Evolutionary conservation across 768 basidiomycete species (phyloP).

Genomic region (Tricholoma matsutake): DNA sequence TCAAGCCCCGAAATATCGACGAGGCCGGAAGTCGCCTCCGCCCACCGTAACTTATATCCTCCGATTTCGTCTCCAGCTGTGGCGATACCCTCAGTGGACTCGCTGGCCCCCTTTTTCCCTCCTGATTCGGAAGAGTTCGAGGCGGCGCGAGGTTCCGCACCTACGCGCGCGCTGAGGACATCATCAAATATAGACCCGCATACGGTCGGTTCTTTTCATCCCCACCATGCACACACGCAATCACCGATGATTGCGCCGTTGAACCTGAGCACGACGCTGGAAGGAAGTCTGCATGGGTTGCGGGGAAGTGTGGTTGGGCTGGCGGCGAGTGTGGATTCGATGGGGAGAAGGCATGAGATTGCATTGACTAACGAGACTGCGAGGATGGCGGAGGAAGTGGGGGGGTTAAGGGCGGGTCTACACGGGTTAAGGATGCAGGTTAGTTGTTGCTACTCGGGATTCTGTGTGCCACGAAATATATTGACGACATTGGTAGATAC

Average conservation of each 20-base stretch:
- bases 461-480: neutral
- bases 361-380: constrained; percentile 68
- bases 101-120: constrained; percentile 35
- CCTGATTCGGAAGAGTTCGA: constrained; percentile 18
- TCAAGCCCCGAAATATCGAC: neutral
- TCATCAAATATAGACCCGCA: constrained; percentile 2
- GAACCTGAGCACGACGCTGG: constrained; percentile 57
- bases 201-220: neutral
- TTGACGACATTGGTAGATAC: constrained; percentile 38
- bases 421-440: constrained; percentile 83
- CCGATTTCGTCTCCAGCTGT: neutral
- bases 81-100: constrained; percentile 1
- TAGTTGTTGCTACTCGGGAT: constrained; percentile 14
- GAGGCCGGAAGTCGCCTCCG: neutral
- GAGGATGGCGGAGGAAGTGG: constrained; percentile 70
- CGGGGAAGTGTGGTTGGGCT: constrained; percentile 58
- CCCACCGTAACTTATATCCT: neutral
- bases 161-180: constrained; percentile 5
- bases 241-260: constrained; percentile 50
- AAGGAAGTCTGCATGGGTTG: constrained; percentile 56
- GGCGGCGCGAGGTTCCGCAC: neutral
- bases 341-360: constrained; percentile 62
- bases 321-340: constrained; percentile 57
- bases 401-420: constrained; percentile 61
- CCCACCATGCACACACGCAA: constrained; percentile 8